A percentile compares a stretch with the other conserved stretches of the same genome.
These are phyloP conservation scores for Cryptococcus sp. DNA, from an alignment of 1,284 basidiomycete species.

Conservation along the genomic window DNA sequence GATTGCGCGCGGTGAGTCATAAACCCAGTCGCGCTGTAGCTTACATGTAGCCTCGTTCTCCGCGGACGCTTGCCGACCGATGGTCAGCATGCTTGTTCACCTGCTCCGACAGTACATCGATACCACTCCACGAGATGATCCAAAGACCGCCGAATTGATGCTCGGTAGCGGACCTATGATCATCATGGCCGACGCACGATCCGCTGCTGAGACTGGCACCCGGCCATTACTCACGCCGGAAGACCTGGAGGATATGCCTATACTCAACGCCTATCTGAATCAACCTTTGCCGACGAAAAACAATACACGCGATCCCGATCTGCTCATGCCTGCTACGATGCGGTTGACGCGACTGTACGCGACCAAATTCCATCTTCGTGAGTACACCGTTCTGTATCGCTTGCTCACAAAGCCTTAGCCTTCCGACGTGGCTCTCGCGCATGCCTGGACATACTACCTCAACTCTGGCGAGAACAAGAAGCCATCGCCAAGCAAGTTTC, in stretches of 20 bases:
- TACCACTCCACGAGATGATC: not conserved
- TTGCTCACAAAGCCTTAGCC: not conserved
- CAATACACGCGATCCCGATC: not conserved
- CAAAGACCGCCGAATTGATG: not conserved
- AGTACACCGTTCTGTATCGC: not conserved
- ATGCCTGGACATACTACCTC: not conserved
- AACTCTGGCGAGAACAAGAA: constrained; percentile 1
- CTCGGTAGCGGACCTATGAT: not conserved
- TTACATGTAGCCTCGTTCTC: constrained; percentile 3
- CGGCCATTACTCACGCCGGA: constrained; percentile 5
- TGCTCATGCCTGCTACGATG: not conserved
- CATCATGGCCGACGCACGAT: constrained; percentile 6
- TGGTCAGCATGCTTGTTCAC: constrained; percentile 2
- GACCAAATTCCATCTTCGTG: constrained; percentile 3
- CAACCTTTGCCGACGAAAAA: not conserved
- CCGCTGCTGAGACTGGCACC: constrained; percentile 6
- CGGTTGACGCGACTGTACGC: not conserved
- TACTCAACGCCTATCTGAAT: not conserved
- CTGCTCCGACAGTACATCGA: constrained; percentile 6
- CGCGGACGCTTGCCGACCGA: constrained; percentile 1
- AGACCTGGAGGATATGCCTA: constrained; percentile 7
- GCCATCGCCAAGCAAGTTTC: not conserved
- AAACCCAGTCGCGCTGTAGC: not conserved
- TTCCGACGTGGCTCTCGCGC: constrained; percentile 3
- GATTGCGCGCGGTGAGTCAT: constrained; percentile 6